Percentiles rank a stretch among this genome's conserved stretches.
Evolutionary conservation across 192 early-diverging fungal species (phyloP).

Genomic region (Gorgonomyces haynaldii): DNA sequence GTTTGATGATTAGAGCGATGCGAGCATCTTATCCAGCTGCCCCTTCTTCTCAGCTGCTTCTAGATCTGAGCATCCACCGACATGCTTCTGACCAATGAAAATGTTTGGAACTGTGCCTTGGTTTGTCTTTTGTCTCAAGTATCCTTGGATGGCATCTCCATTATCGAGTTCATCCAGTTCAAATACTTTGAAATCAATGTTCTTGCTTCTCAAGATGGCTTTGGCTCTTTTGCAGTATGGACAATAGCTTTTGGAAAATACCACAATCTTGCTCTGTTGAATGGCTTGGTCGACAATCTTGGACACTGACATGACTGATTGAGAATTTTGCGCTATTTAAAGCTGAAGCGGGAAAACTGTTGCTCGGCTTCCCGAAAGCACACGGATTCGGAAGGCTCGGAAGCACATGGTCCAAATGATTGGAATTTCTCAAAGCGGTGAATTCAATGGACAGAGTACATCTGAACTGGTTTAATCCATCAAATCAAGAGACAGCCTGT

Average conservation of each 20-base stretch:
- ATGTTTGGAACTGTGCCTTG: constrained; percentile 28
- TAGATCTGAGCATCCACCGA: constrained; percentile 10
- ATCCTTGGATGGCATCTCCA: constrained; percentile 35
- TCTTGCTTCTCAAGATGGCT: constrained; percentile 7
- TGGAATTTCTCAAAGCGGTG: no score
- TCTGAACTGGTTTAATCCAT: no score
- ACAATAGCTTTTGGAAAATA: constrained; percentile 25
- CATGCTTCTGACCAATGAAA: not conserved
- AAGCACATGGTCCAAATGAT: no score
- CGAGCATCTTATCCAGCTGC: constrained; percentile 5
- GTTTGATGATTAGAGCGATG: not conserved
- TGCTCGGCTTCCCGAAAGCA: no score
- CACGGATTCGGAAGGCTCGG: no score
- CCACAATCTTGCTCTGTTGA: no score
- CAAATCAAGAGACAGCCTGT: no score
- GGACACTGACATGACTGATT: no score
- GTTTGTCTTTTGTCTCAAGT: constrained; percentile 29
- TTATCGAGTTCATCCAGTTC: constrained; percentile 26
- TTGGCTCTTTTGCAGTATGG: constrained; percentile 24
- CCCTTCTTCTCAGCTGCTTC: constrained; percentile 9
- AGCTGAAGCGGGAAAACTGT: no score
- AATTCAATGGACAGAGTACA: no score
- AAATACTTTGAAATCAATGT: constrained; percentile 11
- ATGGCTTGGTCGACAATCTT: no score
- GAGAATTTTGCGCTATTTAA: no score